A percentile compares a stretch with the other conserved stretches of the same genome.
Conservation (phyloP, 2,329 filamentous ascomycete species). For the Alternaria atra region DNA sequence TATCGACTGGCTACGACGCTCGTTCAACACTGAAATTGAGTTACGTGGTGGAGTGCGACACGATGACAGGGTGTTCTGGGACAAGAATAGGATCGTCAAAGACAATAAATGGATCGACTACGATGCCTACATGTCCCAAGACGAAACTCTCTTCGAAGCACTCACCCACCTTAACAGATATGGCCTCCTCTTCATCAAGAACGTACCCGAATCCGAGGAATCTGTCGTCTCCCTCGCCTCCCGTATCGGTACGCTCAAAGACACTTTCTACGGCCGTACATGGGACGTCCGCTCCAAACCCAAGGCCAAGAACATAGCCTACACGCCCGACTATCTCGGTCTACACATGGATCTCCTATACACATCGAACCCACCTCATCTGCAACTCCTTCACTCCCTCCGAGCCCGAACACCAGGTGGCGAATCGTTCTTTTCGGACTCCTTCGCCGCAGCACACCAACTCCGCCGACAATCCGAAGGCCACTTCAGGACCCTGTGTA, state of each 20-base stretch:
- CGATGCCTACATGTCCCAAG: conserved; percentile 72
- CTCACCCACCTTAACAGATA: conserved; percentile 69
- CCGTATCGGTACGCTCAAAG: conserved; percentile 79
- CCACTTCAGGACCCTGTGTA: conserved; percentile 55
- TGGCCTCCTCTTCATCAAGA: conserved; percentile 79
- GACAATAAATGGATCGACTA: conserved; percentile 71
- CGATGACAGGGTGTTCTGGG: conserved; percentile 57
- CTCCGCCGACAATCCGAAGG: conserved; percentile 20
- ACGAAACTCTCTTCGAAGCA: conserved; percentile 66
- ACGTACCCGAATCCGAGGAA: conserved; percentile 73
- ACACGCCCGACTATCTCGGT: conserved; percentile 82
- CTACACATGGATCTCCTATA: conserved; percentile 96
- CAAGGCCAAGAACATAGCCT: conserved; percentile 86
- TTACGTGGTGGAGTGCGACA: conserved; percentile 47
- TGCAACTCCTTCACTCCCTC: conserved; percentile 90
- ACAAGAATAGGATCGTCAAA: conserved; percentile 55
- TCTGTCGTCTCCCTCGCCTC: conserved; percentile 74
- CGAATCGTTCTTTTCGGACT: conserved; percentile 85
- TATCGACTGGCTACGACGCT: conserved; percentile 43
- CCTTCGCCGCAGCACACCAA: conserved; percentile 67
- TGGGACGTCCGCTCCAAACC: conserved; percentile 89
- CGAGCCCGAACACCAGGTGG: conserved; percentile 82
- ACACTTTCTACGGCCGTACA: conserved; percentile 89
- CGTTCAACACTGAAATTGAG: conserved; percentile 43
- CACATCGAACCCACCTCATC: conserved; percentile 77